These are phyloP conservation scores for Babesia sp. DNA, from an alignment of 169 alveolate genomes.

Conservation along the genomic window DNA sequence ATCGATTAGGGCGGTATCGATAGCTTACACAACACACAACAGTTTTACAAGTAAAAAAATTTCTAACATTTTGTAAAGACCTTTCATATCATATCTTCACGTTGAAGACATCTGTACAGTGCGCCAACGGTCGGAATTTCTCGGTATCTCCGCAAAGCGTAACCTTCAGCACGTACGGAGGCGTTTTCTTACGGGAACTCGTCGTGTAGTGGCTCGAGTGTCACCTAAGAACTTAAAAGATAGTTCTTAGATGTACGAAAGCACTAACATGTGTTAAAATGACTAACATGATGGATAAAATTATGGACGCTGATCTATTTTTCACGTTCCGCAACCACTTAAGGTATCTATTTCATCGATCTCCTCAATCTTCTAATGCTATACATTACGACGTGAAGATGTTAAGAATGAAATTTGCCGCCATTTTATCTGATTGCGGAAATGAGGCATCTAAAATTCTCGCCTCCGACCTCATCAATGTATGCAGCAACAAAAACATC, in stretches of 20 bases:
- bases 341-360: not conserved
- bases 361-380: conserved; percentile 11
- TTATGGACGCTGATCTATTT: not conserved
- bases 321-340: conserved; percentile 1
- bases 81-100: no score
- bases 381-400: conserved; percentile 20
- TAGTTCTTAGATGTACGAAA: no score
- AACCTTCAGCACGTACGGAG: no score
- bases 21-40: no score
- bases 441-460: conserved; percentile 19
- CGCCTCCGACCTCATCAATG: conserved; percentile 10
- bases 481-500: conserved; percentile 30
- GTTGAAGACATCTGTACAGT: no score
- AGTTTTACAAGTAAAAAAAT: no score
- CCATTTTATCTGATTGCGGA: conserved; percentile 7
- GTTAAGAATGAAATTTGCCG: conserved; percentile 22
- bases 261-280: not conserved
- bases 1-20: not conserved
- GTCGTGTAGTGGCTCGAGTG: no score
- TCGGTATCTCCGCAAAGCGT: no score
- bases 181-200: no score
- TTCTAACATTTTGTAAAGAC: no score
- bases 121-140: no score
- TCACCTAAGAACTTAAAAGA: no score
- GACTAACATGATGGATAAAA: not conserved